Base-by-base conservation (phyloP, 2,329 filamentous ascomycete species). In the Pseudofabraea citricarpa region DNA sequence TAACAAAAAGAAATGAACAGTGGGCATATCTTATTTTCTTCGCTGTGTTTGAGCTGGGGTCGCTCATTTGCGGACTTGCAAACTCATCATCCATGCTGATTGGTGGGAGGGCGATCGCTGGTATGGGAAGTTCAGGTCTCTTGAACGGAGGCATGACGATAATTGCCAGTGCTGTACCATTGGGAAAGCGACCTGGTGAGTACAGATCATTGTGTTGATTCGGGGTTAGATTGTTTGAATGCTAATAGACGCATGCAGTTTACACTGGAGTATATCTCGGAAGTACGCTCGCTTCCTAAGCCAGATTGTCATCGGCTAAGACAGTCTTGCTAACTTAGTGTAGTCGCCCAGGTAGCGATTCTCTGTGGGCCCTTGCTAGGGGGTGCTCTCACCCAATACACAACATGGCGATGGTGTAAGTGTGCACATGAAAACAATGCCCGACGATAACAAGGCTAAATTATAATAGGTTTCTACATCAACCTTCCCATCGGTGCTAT, bases 11-110 rank as follows among this genome's bases (percentile, higher is more conserved):
- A 31, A 31, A 22, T 16, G 1, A 12, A 16, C 16, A 52, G 45
- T 47, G 20, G 20, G 41, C 44, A 10, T 52, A 42, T 16, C 41
- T 55, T 8, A 31, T 36, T 7, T 52, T 52, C 33, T 62, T 81
- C 24, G 49, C 60, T 22, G 43, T 78, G 23, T 81, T 82, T 48
- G 75, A 80, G 53, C 21, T 79, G 1, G 78, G 78, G 3, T 77
- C 72, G 0, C 52, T 75, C 3, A 58, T 81, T 16, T 81, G 76
- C 44, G 77, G 62, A 43, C 50, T 68, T 43, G 70, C 77, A 0
- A 61, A 55, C 1, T 72, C 64, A 12, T 75, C 73, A 0, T 52
- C 59, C 0, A 74, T 74, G 64, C 68, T 81, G 40, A 80, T 81
- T 42, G 56, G 72, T 4, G 75, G 76, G 2, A 67, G 77, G 5